Conservation (phyloP, 2,329 filamentous ascomycete genomes). For the Paracoccidioides brasiliensis region DNA sequence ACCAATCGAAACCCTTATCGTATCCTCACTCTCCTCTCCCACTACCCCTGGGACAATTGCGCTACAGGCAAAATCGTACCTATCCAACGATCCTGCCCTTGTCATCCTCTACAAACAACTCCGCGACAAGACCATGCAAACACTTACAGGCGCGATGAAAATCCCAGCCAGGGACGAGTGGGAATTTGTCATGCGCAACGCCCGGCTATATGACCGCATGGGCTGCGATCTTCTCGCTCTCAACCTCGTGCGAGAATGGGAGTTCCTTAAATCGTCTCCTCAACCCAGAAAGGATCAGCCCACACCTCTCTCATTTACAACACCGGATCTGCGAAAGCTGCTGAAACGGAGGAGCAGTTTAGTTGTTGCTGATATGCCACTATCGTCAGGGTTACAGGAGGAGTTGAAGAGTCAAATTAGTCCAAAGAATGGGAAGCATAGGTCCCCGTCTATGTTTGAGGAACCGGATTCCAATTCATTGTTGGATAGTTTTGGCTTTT, state of each 20-base stretch:
- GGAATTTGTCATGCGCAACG: conserved; percentile 79
- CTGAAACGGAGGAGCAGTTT: conserved; percentile 61
- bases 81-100: conserved; percentile 81
- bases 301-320: conserved; percentile 15
- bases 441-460: conserved; percentile 65
- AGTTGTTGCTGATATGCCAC: conserved; percentile 57
- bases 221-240: conserved; percentile 83
- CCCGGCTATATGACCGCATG: conserved; percentile 75
- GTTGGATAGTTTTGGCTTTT: conserved; percentile 90
- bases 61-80: conserved; percentile 62
- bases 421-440: conserved; percentile 35
- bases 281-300: conserved; percentile 28
- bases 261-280: conserved; percentile 22
- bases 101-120: conserved; percentile 80
- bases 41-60: conserved; percentile 52
- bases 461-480: conserved; percentile 85
- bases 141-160: conserved; percentile 70
- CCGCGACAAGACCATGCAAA: conserved; percentile 67
- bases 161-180: conserved; percentile 68
- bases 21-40: conserved; percentile 13
- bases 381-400: conserved; percentile 30
- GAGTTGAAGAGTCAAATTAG: conserved; percentile 23
- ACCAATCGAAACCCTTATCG: conserved; percentile 59
- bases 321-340: conserved; percentile 51
- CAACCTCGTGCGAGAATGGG: conserved; percentile 53